phyloP scores from a whole-genome alignment of 2,329 filamentous ascomycete species.

The Beauveria brongniartii region DNA sequence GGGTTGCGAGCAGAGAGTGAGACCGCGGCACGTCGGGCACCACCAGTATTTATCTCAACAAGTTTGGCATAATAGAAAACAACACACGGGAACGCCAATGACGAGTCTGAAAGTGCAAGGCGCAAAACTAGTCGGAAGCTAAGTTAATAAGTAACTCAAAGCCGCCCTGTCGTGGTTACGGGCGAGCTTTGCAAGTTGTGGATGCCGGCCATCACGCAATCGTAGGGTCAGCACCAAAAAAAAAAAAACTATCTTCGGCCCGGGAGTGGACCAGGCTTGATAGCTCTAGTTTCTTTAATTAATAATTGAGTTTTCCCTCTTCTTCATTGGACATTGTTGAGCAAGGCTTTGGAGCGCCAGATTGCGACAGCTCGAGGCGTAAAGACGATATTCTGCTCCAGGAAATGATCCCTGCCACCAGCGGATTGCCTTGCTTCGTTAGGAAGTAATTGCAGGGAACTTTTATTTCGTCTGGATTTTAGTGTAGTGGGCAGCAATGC shows the following conservation, averaged over 20 bases:
- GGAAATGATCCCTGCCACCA: not conserved
- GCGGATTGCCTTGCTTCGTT: not conserved
- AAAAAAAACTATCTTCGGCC: not conserved
- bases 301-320: not conserved
- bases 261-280: not conserved
- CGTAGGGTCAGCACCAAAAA: not conserved
- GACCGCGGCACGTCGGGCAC: not conserved
- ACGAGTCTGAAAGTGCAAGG: not conserved
- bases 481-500: not conserved
- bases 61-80: not conserved
- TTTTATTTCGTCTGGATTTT: not conserved
- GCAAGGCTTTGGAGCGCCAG: not conserved
- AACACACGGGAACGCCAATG: not conserved
- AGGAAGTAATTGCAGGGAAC: not conserved
- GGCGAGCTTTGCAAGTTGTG: not conserved
- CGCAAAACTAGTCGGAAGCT: not conserved
- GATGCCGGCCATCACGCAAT: conserved; percentile 5
- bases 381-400: not conserved
- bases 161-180: too few species aligned
- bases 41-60: not conserved
- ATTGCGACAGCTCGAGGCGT: not conserved
- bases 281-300: not conserved
- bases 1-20: not conserved
- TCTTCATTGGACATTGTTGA: not conserved
- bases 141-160: not conserved